phyloP scores from a whole-genome alignment of 352 stramenopile species.

The Pythium sukuiense region DNA sequence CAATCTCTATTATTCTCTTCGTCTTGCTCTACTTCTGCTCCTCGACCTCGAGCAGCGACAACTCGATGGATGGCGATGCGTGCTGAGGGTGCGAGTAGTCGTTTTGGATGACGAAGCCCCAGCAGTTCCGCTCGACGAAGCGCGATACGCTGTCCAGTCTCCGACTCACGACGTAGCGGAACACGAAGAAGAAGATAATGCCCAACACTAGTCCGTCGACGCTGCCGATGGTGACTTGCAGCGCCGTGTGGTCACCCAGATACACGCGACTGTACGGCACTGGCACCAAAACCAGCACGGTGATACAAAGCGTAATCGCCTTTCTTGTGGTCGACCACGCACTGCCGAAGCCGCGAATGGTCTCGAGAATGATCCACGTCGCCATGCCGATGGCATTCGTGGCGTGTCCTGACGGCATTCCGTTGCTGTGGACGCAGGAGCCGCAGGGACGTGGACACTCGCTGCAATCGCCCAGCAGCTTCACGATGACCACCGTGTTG shows the following conservation, averaged over 20 bases:
- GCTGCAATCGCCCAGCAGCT: slow-evolving; percentile 41
- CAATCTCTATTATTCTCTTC: too few relatives aligned
- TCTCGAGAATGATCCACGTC: slow-evolving; percentile 53
- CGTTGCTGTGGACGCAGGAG: slow-evolving; percentile 43
- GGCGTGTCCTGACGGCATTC: slow-evolving; percentile 56
- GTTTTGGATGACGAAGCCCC: slow-evolving; percentile 36
- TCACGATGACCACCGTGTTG: slow-evolving; percentile 45
- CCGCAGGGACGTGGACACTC: slow-evolving; percentile 52
- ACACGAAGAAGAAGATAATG: slow-evolving; percentile 43
- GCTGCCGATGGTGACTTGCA: slow-evolving; percentile 48
- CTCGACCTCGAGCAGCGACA: not conserved
- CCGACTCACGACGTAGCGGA: slow-evolving; percentile 39
- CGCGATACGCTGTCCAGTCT: slow-evolving; percentile 30
- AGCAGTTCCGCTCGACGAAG: slow-evolving; percentile 7
- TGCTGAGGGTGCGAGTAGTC: slow-evolving; percentile 23
- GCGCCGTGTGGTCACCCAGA: slow-evolving; percentile 52
- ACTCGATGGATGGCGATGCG: not conserved
- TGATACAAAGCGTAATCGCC: slow-evolving; percentile 13
- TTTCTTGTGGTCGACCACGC: slow-evolving; percentile 16
- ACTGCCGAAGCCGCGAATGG: slow-evolving; percentile 34
- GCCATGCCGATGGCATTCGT: slow-evolving; percentile 51
- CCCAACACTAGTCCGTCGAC: slow-evolving; percentile 39
- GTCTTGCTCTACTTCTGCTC: not conserved
- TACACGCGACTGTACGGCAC: slow-evolving; percentile 65
- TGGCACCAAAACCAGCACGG: slow-evolving; percentile 37